Evolutionary conservation across 2,329 filamentous ascomycete genomes (phyloP).

Genomic region (Alternaria triticina): DNA sequence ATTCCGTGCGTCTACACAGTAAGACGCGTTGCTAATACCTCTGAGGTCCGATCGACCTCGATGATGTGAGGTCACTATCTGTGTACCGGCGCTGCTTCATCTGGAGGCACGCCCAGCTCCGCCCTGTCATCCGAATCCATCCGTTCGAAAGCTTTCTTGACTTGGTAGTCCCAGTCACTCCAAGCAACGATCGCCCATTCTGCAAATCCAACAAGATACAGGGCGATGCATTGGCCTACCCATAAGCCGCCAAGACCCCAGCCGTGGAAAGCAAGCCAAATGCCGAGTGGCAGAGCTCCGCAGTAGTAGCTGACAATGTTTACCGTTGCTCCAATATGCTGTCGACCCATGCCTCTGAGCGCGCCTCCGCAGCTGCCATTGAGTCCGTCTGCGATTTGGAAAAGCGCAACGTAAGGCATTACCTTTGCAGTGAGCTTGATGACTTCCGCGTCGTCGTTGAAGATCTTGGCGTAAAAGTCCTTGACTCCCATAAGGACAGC

Average conservation of each 20-base stretch:
- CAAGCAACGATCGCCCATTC: conserved; percentile 82
- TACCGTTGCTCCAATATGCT: conserved; percentile 82
- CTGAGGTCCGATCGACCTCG: neutral
- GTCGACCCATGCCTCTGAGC: conserved; percentile 81
- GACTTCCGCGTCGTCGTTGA: conserved; percentile 78
- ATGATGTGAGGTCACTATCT: conserved; percentile 8
- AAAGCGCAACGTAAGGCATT: conserved; percentile 85
- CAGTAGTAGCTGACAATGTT: conserved; percentile 86
- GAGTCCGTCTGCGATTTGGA: conserved; percentile 87
- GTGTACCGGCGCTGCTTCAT: conserved; percentile 24
- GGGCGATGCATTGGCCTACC: conserved; percentile 74
- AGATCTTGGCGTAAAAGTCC: conserved; percentile 76
- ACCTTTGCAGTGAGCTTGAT: conserved; percentile 75
- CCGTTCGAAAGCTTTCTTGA: conserved; percentile 71
- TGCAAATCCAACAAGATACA: conserved; percentile 78
- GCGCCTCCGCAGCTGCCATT: conserved; percentile 85
- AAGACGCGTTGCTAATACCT: conserved; percentile 25
- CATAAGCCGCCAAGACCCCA: conserved; percentile 83
- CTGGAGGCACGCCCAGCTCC: conserved; percentile 45
- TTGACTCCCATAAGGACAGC: conserved; percentile 72
- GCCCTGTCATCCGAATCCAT: conserved; percentile 63
- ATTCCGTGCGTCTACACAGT: conserved; percentile 23
- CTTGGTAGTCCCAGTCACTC: conserved; percentile 78
- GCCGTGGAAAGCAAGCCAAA: conserved; percentile 84
- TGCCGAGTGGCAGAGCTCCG: conserved; percentile 79